Base-by-base conservation (phyloP, 768 basidiomycete genomes). In the Lentinus brumalis region DNA sequence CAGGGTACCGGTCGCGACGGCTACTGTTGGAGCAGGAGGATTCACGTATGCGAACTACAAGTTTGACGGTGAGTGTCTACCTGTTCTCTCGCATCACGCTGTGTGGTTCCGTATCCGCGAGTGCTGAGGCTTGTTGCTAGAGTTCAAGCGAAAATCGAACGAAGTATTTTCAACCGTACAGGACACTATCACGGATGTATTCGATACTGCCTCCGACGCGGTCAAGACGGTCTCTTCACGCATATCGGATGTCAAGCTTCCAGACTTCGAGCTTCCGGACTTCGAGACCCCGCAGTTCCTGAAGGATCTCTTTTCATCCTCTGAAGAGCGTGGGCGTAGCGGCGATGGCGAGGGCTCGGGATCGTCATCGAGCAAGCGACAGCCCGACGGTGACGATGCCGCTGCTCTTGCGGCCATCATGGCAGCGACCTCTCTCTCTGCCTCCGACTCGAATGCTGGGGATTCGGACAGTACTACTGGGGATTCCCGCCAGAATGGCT, bases 31-130 rank as follows among this genome's bases (percentile, higher is more conserved):
- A 4, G 95, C 91, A 0, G 96, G 96, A 10, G 89, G 93, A 0
- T 77, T 96, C 58, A 93, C 92, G 5, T 98, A 97, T 75, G 96
- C 94, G 21, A 95, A 96, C 73, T 96, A 96, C 79, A 95, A 95
- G 77, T 88, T 96, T 68, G 96, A 98, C 79, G 93, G 96, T 94
- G 62, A 65, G 83, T 74, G 38, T 26, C 21, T 2, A 56, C 0
- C 8, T 45, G 38, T 26, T 55, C 4, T 46, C 42, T 30, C 29
- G 30, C 41, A 9, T 10, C 39, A 35, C 30, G 18, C 11, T 21
- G 35, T 53, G 2, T 29, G 46, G 16, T 14, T 14, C 18, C 16
- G 38, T 9, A 8, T 15, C 29, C 18, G 21, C 21, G 10, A 26
- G 8, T 49, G 21, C 12, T 12, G 5, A 29, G 21, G 12, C 8